These are phyloP conservation scores for Monascus purpureus DNA, from an alignment of 495 filamentous ascomycete genomes.

Conservation along the genomic window DNA sequence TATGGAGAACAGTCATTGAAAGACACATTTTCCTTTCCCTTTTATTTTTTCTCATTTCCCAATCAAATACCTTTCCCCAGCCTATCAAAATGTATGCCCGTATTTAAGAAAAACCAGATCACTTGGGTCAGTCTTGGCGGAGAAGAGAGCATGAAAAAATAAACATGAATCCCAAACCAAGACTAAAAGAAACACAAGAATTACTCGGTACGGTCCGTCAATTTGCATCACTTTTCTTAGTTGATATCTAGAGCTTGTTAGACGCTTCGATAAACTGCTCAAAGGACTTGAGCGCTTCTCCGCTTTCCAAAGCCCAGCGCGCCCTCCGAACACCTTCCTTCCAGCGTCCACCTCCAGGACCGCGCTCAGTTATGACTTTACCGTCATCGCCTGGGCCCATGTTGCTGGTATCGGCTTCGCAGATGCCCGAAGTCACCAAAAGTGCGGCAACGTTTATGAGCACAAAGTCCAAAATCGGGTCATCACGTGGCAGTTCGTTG, in stretches of 20 bases:
- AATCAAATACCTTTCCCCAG: too few species aligned
- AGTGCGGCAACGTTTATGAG: conserved; percentile 85
- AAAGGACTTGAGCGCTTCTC: conserved; percentile 64
- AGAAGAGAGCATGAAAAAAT: too few species aligned
- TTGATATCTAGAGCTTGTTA: conserved; percentile 30
- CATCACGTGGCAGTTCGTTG: conserved; percentile 53
- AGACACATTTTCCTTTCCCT: too few species aligned
- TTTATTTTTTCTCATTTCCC: too few species aligned
- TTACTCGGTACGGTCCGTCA: too few species aligned
- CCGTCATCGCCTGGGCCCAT: conserved; percentile 66
- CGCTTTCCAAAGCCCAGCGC: conserved; percentile 69
- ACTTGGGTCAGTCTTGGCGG: too few species aligned
- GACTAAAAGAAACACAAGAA: too few species aligned
- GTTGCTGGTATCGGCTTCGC: conserved; percentile 61
- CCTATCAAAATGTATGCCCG: too few species aligned
- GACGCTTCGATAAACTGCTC: conserved; percentile 50
- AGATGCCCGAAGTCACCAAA: conserved; percentile 70
- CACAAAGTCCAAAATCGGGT: conserved; percentile 87
- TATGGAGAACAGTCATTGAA: too few species aligned
- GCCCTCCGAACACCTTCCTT: conserved; percentile 82
- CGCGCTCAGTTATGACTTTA: conserved; percentile 60
- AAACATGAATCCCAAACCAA: too few species aligned
- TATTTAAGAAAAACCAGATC: too few species aligned
- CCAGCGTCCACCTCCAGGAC: conserved; percentile 78
- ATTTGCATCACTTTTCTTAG: too few species aligned